These are phyloP conservation scores for Pascua sp. DNA, from an alignment of 1,284 basidiomycete species.

Conservation along the genomic window DNA sequence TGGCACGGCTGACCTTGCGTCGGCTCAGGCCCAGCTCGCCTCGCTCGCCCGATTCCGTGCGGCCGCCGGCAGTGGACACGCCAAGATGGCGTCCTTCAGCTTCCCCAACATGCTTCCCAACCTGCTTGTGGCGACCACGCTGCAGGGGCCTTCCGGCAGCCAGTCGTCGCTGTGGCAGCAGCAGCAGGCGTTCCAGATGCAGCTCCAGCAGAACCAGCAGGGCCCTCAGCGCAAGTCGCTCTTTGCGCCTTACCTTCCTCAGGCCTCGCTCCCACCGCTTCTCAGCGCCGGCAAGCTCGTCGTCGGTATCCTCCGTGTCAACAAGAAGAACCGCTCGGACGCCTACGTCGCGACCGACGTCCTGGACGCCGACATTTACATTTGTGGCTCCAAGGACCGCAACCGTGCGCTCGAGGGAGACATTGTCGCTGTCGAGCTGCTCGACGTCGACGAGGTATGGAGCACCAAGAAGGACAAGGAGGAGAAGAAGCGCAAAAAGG, in stretches of 20 bases:
- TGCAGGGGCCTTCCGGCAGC: slow-evolving; percentile 52
- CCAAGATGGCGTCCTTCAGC: slow-evolving; percentile 95
- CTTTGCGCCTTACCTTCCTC: slow-evolving; percentile 97
- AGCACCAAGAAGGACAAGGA: slow-evolving; percentile 99
- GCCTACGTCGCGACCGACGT: slow-evolving; percentile 99
- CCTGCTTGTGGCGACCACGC: slow-evolving; percentile 91
- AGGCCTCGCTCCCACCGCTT: slow-evolving; percentile 92
- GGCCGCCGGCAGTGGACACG: slow-evolving; percentile 88
- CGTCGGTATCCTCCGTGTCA: slow-evolving; percentile 93
- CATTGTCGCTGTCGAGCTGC: slow-evolving; percentile 95
- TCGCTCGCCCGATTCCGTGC: slow-evolving; percentile 96
- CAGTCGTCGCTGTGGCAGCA: slow-evolving; percentile 67
- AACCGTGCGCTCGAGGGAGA: slow-evolving; percentile 98
- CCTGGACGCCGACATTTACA: slow-evolving; percentile 97
- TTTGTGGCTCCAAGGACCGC: slow-evolving; percentile 96
- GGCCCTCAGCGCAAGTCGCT: slow-evolving; percentile 96
- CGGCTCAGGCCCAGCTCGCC: slow-evolving; percentile 87
- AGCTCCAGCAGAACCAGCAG: slow-evolving; percentile 76
- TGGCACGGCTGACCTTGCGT: slow-evolving; percentile 74
- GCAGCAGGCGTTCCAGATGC: slow-evolving; percentile 70
- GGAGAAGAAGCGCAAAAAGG: slow-evolving; percentile 99
- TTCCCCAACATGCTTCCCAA: slow-evolving; percentile 96
- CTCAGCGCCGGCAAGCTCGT: slow-evolving; percentile 98
- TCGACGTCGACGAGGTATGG: slow-evolving; percentile 99
- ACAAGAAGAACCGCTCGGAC: slow-evolving; percentile 98